These are phyloP conservation scores for Cladosporium sp. DNA, from an alignment of 2,329 filamentous ascomycete species.

Conservation along the genomic window DNA sequence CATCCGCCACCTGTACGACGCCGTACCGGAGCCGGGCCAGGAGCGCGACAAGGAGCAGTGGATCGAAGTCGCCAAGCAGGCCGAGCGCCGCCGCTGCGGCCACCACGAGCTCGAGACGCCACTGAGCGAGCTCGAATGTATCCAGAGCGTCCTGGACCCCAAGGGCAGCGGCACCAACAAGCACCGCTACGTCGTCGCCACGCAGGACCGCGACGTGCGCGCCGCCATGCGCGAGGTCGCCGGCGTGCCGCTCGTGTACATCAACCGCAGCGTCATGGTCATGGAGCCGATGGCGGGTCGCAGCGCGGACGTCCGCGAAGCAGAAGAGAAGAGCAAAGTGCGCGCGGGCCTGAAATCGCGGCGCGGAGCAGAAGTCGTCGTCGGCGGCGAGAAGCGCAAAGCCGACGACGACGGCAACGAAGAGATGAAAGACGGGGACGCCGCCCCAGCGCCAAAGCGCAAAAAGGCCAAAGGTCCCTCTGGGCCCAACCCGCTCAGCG, in stretches of 20 bases:
- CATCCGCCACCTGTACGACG: conserved; percentile 73
- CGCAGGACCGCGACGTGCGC: conserved; percentile 66
- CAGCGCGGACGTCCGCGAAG: conserved; percentile 62
- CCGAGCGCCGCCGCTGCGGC: conserved; percentile 74
- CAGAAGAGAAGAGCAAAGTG: conserved; percentile 74
- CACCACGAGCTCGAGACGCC: conserved; percentile 75
- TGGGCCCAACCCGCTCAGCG: conserved; percentile 68
- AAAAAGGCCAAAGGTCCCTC: conserved; percentile 63
- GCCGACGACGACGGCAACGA: conserved; percentile 31
- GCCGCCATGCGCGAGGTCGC: conserved; percentile 64
- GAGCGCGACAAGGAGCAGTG: conserved; percentile 51
- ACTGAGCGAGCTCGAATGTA: conserved; percentile 67
- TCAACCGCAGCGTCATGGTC: conserved; percentile 76
- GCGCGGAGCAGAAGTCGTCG: conserved; percentile 24
- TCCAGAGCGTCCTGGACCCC: conserved; percentile 74
- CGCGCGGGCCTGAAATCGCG: conserved; percentile 60
- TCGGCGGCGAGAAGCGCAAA: conserved; percentile 34
- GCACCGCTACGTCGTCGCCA: conserved; percentile 75
- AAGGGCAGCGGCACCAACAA: conserved; percentile 72
- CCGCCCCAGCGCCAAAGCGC: conserved; percentile 49
- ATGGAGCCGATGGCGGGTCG: conserved; percentile 73
- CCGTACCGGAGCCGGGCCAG: conserved; percentile 23
- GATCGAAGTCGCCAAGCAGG: conserved; percentile 72
- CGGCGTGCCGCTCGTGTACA: conserved; percentile 76
- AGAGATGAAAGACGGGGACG: conserved; percentile 25